Conservation (phyloP, 805 yeast species). For the Ogataea corticis region DNA sequence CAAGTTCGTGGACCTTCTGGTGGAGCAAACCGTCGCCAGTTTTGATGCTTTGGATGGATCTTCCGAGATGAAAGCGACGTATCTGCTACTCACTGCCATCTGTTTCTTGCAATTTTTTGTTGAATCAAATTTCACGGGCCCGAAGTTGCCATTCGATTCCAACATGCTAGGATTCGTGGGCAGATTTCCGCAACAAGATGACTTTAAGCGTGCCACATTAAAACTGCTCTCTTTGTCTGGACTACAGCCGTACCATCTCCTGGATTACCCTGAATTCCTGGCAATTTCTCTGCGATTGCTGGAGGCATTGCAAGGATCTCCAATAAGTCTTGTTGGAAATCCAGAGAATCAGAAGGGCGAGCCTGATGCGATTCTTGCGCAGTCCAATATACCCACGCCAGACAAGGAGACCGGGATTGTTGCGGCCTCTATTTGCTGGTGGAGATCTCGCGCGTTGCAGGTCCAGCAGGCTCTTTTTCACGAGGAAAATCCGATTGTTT, state of each 20-base stretch:
- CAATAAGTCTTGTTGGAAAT: constrained; percentile 22
- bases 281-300: constrained; percentile 45
- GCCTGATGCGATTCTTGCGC: constrained; percentile 25
- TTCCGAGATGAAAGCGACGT: constrained; percentile 26
- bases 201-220: constrained; percentile 10
- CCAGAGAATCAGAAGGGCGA: constrained; percentile 8
- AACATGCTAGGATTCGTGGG: constrained; percentile 18
- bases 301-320: constrained; percentile 38
- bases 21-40: constrained; percentile 4
- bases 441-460: constrained; percentile 71
- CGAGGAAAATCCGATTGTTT: constrained; percentile 51
- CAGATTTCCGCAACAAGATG: constrained; percentile 12
- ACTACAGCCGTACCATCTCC: constrained; percentile 65
- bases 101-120: constrained; percentile 66
- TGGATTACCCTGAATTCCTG: constrained; percentile 49
- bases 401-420: constrained; percentile 33
- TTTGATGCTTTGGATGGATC: constrained; percentile 5
- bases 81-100: constrained; percentile 47
- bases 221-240: constrained; percentile 42
- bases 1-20: constrained; percentile 3
- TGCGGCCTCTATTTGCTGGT: constrained; percentile 61
- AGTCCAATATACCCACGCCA: constrained; percentile 18
- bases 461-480: constrained; percentile 63
- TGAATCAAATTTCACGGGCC: constrained; percentile 84
- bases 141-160: constrained; percentile 46